Evolutionary conservation across 495 filamentous ascomycete genomes (phyloP), one percentile per base, ranked within the genome.

Genomic region (Apiosordaria backusii): DNA sequence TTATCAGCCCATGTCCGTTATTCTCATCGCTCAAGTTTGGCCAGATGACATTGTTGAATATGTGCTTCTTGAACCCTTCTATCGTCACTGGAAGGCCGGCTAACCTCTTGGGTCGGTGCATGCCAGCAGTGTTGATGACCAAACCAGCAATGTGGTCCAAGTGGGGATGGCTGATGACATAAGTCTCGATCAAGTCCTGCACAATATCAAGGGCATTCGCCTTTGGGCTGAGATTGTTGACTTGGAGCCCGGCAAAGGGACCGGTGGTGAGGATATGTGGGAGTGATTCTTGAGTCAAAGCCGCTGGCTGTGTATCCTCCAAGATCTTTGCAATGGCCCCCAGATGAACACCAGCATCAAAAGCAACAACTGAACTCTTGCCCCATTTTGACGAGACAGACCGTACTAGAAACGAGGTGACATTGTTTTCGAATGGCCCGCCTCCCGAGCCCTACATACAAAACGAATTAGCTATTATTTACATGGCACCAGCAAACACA

Each of bases 31-130:
- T 95, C 40, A 99, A 80, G 69, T 99, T 99, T 0, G 95, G 95
- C 96, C 96, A 99, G 61, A 99, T 96, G 55, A 97, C 77, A 72
- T 97, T 93, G 78, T 99, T 99, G 81, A 98, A 99, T 64, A 99
- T 90, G 76, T 99, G 93, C 10, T 82, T 86, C 73, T 97, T 97
- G 74, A 99, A 87, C 3, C 93, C 93, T 16, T 88, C 81, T 54
- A 99, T 92, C 40, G 93, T 94, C 19, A 86, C 88, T 0, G 93
- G 92, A 2, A 97, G 78, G 7, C 90, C 95, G 4, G 93, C 92
- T 10, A 99, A 78, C 22, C 88, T 83, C 74, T 97, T 99, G 6
- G 92, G 90, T 16, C 85, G 85, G 54, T 84, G 86, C 23, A 96
- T 84, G 22, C 89, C 86, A 24, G 93, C 93, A 1, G 93, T 96